These are phyloP conservation scores for Nepenthes gracilis DNA, from an alignment of 148 eudicot species.

Conservation along the genomic window DNA sequence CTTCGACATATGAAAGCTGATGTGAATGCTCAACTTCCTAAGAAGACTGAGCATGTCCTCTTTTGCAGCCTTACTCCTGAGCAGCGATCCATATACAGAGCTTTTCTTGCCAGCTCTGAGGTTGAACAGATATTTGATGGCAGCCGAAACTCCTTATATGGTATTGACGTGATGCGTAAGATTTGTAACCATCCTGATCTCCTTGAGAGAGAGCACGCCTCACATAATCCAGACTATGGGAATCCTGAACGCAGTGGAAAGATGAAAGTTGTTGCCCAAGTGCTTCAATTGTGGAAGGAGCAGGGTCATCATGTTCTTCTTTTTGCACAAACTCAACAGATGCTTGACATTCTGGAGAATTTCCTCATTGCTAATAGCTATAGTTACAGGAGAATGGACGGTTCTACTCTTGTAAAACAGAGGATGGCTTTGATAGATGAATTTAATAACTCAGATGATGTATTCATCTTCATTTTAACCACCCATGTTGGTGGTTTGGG, in stretches of 20 bases:
- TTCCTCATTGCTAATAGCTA: slow-evolving; percentile 51
- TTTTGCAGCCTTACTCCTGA: slow-evolving; percentile 89
- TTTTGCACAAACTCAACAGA: slow-evolving; percentile 93
- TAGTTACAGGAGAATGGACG: slow-evolving; percentile 93
- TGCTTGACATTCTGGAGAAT: slow-evolving; percentile 94
- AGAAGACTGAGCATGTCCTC: slow-evolving; percentile 96
- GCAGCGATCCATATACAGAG: slow-evolving; percentile 80
- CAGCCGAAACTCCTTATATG: slow-evolving; percentile 78
- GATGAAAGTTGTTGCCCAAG: slow-evolving; percentile 82
- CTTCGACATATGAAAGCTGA: slow-evolving; percentile 96
- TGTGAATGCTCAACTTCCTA: slow-evolving; percentile 87
- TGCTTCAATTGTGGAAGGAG: slow-evolving; percentile 89
- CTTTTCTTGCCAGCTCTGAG: slow-evolving; percentile 95
- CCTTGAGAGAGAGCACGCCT: slow-evolving; percentile 90
- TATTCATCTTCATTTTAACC: slow-evolving; percentile 77
- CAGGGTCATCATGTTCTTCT: slow-evolving; percentile 96
- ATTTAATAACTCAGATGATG: slow-evolving; percentile 66
- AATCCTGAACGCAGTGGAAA: slow-evolving; percentile 96
- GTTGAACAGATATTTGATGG: slow-evolving; percentile 96
- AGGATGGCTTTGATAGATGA: slow-evolving; percentile 94
- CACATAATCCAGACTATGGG: slow-evolving; percentile 75
- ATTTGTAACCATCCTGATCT: slow-evolving; percentile 98
- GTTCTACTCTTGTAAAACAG: slow-evolving; percentile 72
- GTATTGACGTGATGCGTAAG: slow-evolving; percentile 98
- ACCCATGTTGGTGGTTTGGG: slow-evolving; percentile 98